Evolutionary conservation across 306 rosid species (phyloP), one percentile per base, ranked within the genome.

Genomic region (Chamaecrista fasciculata): DNA sequence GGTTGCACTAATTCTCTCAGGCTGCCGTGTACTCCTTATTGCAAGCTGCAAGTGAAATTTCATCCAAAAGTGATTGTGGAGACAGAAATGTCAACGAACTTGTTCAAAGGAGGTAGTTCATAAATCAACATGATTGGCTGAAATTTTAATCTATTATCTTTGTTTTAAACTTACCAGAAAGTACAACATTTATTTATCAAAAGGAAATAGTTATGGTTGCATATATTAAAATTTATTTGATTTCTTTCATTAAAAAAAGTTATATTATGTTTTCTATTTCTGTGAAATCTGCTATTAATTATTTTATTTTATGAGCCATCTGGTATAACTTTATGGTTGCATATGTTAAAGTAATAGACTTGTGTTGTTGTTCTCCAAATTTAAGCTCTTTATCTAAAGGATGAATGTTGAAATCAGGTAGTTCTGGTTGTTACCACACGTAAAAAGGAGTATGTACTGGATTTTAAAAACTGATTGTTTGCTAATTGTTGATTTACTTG

Each of bases 11-110:
- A 55, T 77, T 67, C 72, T 85, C 55, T 75, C 95, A 91, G 99
- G 97, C 92, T 72, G 86, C 97, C 61, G 90, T 86, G 67, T 87
- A 82, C 83, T 88, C 95, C 50, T 87, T 95, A 66, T 62, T 95
- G 89, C 95, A 91, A 68, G 99, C 97, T 78, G 96, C 86, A 42
- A 87, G 78, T 40, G 96, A 95, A 78, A 80, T 95, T 78, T 89
- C 96, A 72, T 81, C 91, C 53, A 83, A 66, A 72, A 85, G 88
- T 53, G 91, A 87, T 77, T 81, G 71, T 60, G 81, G 92, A 79
- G 91, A 91, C 76, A 85, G 84, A 79, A 88, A 82, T 78, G 82
- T 86, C 70, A 89, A 89, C 62, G 77, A 74, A 56, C 83, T 87
- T 77, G 91, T 87, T 76, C 97, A 95, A 66, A 89, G 82, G 79